Evolutionary conservation across 2,329 filamentous ascomycete genomes (phyloP).

Genomic region (Xylaria digitata): DNA sequence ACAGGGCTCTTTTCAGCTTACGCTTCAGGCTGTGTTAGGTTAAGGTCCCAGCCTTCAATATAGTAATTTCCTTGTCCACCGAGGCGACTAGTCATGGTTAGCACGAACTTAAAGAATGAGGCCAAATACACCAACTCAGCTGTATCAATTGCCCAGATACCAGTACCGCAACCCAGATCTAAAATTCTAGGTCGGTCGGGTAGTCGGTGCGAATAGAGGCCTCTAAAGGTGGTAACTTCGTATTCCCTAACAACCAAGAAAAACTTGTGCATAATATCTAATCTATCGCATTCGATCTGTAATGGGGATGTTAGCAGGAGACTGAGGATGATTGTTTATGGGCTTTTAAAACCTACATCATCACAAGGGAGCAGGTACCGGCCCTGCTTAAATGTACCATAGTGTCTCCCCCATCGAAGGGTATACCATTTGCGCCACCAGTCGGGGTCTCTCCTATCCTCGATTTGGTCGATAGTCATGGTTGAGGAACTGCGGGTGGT

Average conservation of each 20-base stretch:
- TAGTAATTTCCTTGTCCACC: constrained; percentile 39
- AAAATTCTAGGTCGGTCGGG: constrained; percentile 59
- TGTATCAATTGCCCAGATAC: constrained; percentile 91
- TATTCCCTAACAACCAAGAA: constrained; percentile 72
- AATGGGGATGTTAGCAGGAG: constrained; percentile 29
- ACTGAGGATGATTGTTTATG: background rate
- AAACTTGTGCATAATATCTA: constrained; percentile 85
- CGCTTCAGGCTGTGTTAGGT: constrained; percentile 53
- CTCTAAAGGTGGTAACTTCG: constrained; percentile 34
- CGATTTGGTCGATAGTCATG: constrained; percentile 25
- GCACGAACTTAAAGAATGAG: constrained; percentile 9
- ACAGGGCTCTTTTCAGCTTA: constrained; percentile 38
- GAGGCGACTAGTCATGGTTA: constrained; percentile 41
- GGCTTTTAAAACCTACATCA: constrained; percentile 63
- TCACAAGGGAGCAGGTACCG: constrained; percentile 84
- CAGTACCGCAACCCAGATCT: constrained; percentile 85
- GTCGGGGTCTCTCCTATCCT: constrained; percentile 15
- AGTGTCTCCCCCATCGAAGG: constrained; percentile 60
- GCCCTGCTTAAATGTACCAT: constrained; percentile 74
- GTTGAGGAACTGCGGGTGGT: constrained; percentile 26
- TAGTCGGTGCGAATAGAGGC: constrained; percentile 52
- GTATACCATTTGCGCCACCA: constrained; percentile 61
- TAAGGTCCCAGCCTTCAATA: constrained; percentile 54
- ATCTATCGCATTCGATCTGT: constrained; percentile 77
- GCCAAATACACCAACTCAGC: constrained; percentile 68